These are phyloP conservation scores for Pyropia yezoensis DNA, from an alignment of 23 red algal genomes.

Conservation along the genomic window DNA sequence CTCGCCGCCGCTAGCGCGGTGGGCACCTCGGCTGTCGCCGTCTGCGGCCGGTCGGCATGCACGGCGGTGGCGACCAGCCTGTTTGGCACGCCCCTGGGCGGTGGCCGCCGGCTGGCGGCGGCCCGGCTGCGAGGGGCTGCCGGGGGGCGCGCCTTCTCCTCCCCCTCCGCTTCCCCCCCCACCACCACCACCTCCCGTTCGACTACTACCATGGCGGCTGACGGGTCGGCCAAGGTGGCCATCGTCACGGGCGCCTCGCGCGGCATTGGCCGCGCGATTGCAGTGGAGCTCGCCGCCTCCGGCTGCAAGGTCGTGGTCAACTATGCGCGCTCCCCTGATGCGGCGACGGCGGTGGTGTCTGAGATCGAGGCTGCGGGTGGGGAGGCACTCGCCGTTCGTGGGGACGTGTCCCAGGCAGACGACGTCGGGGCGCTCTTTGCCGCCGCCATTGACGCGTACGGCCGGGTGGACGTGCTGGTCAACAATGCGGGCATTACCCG, in stretches of 20 bases:
- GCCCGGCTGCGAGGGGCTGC: too few species aligned
- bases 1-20: too few species aligned
- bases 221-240: slow-evolving; percentile 44
- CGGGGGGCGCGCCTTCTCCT: too few species aligned
- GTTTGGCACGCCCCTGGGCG: too few species aligned
- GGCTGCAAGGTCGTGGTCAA: slow-evolving; percentile 95
- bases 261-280: slow-evolving; percentile 89
- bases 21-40: too few species aligned
- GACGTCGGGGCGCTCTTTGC: slow-evolving; percentile 70
- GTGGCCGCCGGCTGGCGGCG: too few species aligned
- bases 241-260: slow-evolving; percentile 88
- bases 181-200: not conserved
- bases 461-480: slow-evolving; percentile 68
- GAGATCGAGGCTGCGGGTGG: slow-evolving; percentile 55
- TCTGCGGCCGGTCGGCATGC: too few species aligned
- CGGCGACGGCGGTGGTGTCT: slow-evolving; percentile 71
- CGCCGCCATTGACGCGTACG: slow-evolving; percentile 40
- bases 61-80: too few species aligned
- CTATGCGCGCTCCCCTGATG: slow-evolving; percentile 58
- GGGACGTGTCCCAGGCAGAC: slow-evolving; percentile 49
- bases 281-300: slow-evolving; percentile 42
- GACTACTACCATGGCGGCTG: too few species aligned
- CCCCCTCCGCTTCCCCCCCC: not conserved
- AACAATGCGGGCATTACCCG: slow-evolving; percentile 97
- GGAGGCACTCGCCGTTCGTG: slow-evolving; percentile 77